Percentiles rank a stretch among this genome's conserved stretches.
phyloP scores from a whole-genome alignment of 805 yeast genomes.

The Kazachstania kunashirensis region DNA sequence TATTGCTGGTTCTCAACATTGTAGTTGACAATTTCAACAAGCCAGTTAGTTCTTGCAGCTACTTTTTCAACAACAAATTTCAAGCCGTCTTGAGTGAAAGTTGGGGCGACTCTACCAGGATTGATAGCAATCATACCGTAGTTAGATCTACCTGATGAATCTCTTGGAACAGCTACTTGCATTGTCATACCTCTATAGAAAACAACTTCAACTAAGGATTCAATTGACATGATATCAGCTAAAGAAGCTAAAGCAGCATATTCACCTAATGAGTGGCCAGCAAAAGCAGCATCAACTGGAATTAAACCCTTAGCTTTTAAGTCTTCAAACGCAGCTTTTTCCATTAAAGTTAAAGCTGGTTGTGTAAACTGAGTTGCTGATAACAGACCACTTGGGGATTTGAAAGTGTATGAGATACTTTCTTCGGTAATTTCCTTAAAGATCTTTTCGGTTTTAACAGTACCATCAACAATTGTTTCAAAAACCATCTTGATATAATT shows the following conservation, averaged over 20 bases:
- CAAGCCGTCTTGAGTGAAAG: conserved; percentile 88
- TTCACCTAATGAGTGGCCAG: conserved; percentile 99
- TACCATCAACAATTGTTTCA: conserved; percentile 84
- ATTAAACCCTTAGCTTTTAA: conserved; percentile 92
- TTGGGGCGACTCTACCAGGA: conserved; percentile 83
- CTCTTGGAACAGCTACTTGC: conserved; percentile 99
- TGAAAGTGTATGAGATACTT: conserved; percentile 80
- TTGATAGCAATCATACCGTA: conserved; percentile 99
- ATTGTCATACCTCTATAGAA: conserved; percentile 99
- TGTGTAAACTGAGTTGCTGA: conserved; percentile 99
- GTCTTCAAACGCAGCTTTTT: conserved; percentile 97
- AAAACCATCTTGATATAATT: conserved; percentile 96
- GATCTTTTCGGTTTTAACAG: conserved; percentile 81
- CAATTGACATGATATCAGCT: conserved; percentile 98
- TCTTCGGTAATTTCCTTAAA: conserved; percentile 81
- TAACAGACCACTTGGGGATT: conserved; percentile 86
- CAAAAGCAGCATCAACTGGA: conserved; percentile 87
- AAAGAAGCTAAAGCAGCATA: conserved; percentile 94
- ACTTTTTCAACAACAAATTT: conserved; percentile 90
- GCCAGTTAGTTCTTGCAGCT: conserved; percentile 76
- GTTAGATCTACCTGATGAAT: conserved; percentile 87
- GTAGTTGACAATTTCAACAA: conserved; percentile 94
- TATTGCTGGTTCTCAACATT: conserved; percentile 98
- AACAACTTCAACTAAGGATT: conserved; percentile 91
- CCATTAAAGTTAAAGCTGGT: conserved; percentile 98